Evolutionary conservation across 2,329 filamentous ascomycete species (phyloP), one percentile per base, ranked within the genome.

Genomic region (Paraphoma sp.): DNA sequence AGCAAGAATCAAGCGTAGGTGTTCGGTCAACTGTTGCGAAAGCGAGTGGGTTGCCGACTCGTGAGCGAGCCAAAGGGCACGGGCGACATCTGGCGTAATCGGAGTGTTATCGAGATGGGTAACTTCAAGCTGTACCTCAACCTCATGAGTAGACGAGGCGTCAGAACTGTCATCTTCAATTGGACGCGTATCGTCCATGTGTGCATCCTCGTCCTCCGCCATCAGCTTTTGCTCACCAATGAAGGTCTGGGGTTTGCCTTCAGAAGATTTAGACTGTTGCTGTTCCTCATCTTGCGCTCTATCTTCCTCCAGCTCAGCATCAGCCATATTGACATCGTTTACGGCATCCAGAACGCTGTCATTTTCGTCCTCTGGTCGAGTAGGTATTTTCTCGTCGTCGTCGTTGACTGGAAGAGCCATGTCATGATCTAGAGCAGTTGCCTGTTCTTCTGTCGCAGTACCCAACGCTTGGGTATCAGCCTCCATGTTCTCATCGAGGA

Each of bases 401-500:
- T 69, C 65, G 51, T 86, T 83, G 12, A 85, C 83, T 54, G 96
- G 91, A 54, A 97, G 87, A 1, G 91, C 93, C 86, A 96, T 95
- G 47, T 90, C 87, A 65, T 97, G 91, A 69, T 98, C 92, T 53
- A 99, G 84, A 6, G 91, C 89, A 64, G 88, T 89, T 2, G 90
- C 90, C 74, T 97, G 91, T 28, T 99, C 94, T 60, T 96, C 90
- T 10, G 87, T 90, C 5, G 94, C 92, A 40, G 91, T 89, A 33
- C 95, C 96, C 70, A 99, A 85, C 12, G 95, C 95, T 78, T 99
- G 95, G 1, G 92, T 88, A 73, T 97, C 93, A n/a, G 90, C 86
- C 51, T 89, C 84, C 29, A 88, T 86, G 30, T 95, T 86, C 57
- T 97, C 92, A 63, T 97, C 88, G 58, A 90, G 89, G 3, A 98